Conservation (phyloP, 352 stramenopile genomes). For the Globisporangium mamillatum region DNA sequence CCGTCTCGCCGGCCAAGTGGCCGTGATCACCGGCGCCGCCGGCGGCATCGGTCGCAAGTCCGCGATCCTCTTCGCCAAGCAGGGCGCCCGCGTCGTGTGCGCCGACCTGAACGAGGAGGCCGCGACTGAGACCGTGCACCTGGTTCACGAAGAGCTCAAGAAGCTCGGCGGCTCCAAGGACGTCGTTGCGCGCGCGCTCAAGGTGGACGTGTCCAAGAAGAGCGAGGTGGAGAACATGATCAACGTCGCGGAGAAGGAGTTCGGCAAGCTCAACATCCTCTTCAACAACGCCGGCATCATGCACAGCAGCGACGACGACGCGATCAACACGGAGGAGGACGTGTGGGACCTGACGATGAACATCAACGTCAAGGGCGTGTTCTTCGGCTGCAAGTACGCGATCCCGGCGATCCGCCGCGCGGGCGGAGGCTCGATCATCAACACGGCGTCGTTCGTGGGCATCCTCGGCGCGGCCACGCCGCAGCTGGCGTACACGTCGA, state of each 20-base stretch:
- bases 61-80: conserved; percentile 79
- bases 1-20: conserved; percentile 69
- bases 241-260: conserved; percentile 72
- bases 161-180: conserved; percentile 42
- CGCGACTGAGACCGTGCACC: conserved; percentile 54
- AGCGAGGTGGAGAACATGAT: conserved; percentile 76
- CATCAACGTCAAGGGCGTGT: conserved; percentile 89
- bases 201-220: conserved; percentile 75
- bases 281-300: conserved; percentile 90
- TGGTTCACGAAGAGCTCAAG: conserved; percentile 66
- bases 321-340: conserved; percentile 68
- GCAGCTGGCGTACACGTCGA: conserved; percentile 87
- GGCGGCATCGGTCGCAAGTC: conserved; percentile 82
- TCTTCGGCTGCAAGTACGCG: conserved; percentile 86
- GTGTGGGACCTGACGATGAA: conserved; percentile 86
- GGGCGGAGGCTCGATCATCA: conserved; percentile 84
- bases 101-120: conserved; percentile 74
- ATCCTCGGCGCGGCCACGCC: conserved; percentile 78
- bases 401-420: conserved; percentile 79
- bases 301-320: conserved; percentile 79
- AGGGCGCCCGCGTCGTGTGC: conserved; percentile 77
- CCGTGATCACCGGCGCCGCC: conserved; percentile 79
- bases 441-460: conserved; percentile 86
- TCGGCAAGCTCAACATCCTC: conserved; percentile 72
- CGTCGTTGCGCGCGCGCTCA: conserved; percentile 50